These are phyloP conservation scores for Furcasterigmium sp. DNA, from an alignment of 2,329 filamentous ascomycete genomes.

Conservation along the genomic window DNA sequence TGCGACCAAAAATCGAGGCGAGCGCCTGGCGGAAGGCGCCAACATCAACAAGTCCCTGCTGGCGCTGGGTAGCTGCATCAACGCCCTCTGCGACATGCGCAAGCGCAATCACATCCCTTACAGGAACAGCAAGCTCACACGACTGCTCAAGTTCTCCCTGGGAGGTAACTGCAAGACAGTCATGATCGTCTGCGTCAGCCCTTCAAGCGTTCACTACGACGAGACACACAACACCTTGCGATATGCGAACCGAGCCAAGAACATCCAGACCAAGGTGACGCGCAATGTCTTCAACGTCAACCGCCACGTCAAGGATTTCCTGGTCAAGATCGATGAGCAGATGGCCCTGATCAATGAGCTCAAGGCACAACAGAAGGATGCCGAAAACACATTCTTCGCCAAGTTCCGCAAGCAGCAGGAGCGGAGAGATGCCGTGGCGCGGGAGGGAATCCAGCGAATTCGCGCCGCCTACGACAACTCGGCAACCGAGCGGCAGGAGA, in stretches of 20 bases:
- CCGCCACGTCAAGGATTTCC: conserved; percentile 96
- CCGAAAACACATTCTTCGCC: conserved; percentile 71
- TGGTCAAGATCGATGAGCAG: conserved; percentile 99
- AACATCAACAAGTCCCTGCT: conserved; percentile 99
- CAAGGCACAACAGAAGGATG: conserved; percentile 86
- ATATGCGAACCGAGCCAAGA: conserved; percentile 97
- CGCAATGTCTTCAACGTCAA: conserved; percentile 99
- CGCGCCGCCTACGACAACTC: conserved; percentile 81
- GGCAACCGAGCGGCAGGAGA: conserved; percentile 70
- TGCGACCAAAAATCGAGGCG: conserved; percentile 92
- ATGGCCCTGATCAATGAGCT: conserved; percentile 96
- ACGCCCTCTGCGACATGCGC: conserved; percentile 88
- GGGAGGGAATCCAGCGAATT: conserved; percentile 76
- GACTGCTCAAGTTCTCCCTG: conserved; percentile 91
- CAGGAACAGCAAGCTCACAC: conserved; percentile 93
- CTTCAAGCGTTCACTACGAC: conserved; percentile 93
- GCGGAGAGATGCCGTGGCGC: conserved; percentile 70
- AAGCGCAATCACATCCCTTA: conserved; percentile 95
- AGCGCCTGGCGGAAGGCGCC: conserved; percentile 84
- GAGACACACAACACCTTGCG: conserved; percentile 97
- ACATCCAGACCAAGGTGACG: conserved; percentile 99
- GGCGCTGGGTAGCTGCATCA: conserved; percentile 94
- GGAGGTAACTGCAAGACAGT: conserved; percentile 98
- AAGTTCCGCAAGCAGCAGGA: conserved; percentile 90
- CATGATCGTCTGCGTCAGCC: conserved; percentile 98